Conservation (phyloP, 2,329 filamentous ascomycete genomes). For the Monosporascus sp. region DNA sequence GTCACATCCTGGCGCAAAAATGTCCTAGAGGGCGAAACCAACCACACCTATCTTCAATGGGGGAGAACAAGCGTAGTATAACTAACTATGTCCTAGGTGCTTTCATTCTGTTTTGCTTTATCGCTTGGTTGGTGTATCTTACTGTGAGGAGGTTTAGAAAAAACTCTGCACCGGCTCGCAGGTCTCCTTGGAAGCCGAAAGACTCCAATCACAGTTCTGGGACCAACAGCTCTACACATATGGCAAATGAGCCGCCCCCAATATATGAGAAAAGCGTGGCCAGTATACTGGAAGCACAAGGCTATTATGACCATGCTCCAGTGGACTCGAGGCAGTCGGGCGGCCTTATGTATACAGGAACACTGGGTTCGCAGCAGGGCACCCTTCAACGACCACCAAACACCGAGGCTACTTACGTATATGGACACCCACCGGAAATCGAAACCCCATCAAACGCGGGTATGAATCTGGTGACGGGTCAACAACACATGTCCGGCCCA, state of each 20-base stretch:
- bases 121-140: conserved; percentile 41
- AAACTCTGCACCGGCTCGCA: conserved; percentile 9
- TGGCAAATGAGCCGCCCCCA: conserved; percentile 19
- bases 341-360: conserved; percentile 11
- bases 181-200: conserved; percentile 14
- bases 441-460: conserved; percentile 18
- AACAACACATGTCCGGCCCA: conserved; percentile 28
- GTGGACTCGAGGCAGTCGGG: conserved; percentile 9
- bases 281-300: conserved; percentile 16
- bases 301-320: conserved; percentile 19
- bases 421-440: conserved; percentile 21
- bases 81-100: conserved; percentile 26
- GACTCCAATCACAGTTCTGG: conserved; percentile 7
- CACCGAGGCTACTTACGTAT: conserved; percentile 12
- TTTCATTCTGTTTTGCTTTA: conserved; percentile 39
- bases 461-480: conserved; percentile 22
- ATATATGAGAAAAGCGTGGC: conserved; percentile 17
- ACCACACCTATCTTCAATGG: too few species aligned
- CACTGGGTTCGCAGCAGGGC: conserved; percentile 10
- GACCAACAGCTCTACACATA: conserved; percentile 7
- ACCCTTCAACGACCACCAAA: conserved; percentile 12
- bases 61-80: neutral
- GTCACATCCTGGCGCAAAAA: neutral
- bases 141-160: conserved; percentile 27
- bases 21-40: too few species aligned